phyloP scores from a whole-genome alignment of 2,329 filamentous ascomycete species.

The Pyricularia pennisetigena region DNA sequence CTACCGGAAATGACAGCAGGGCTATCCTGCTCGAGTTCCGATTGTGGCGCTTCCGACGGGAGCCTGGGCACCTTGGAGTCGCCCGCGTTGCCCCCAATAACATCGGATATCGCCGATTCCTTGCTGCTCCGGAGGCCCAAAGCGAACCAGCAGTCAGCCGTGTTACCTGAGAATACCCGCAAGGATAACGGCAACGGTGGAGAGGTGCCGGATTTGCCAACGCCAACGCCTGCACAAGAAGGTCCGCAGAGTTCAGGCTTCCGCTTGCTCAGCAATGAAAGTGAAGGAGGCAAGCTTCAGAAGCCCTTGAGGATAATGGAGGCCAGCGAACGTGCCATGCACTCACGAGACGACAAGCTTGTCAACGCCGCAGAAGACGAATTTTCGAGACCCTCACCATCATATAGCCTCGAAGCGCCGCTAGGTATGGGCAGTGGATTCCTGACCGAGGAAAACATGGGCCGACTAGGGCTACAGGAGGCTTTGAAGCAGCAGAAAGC shows the following conservation, averaged over 20 bases:
- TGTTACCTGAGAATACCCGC: not conserved
- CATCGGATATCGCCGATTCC: not conserved
- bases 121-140: not conserved
- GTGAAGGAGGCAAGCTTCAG: not conserved
- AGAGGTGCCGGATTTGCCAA: not conserved
- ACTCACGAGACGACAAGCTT: constrained; percentile 17
- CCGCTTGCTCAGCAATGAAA: not conserved
- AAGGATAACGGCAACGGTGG: not conserved
- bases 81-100: not conserved
- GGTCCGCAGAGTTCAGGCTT: constrained; percentile 7
- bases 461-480: constrained; percentile 11
- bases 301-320: constrained; percentile 7
- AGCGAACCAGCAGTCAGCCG: not conserved
- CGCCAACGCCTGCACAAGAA: constrained; percentile 4
- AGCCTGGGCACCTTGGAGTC: constrained; percentile 14
- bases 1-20: constrained; percentile 5
- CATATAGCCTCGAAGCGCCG: constrained; percentile 9
- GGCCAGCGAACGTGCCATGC: constrained; percentile 14
- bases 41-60: constrained; percentile 1
- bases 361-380: constrained; percentile 12
- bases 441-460: constrained; percentile 17
- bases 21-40: not conserved
- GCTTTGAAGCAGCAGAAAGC: not conserved
- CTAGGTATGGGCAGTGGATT: constrained; percentile 7
- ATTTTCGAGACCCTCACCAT: not conserved